Base-by-base conservation (phyloP, 331 rosid genomes). In the Telfairia occidentalis region DNA sequence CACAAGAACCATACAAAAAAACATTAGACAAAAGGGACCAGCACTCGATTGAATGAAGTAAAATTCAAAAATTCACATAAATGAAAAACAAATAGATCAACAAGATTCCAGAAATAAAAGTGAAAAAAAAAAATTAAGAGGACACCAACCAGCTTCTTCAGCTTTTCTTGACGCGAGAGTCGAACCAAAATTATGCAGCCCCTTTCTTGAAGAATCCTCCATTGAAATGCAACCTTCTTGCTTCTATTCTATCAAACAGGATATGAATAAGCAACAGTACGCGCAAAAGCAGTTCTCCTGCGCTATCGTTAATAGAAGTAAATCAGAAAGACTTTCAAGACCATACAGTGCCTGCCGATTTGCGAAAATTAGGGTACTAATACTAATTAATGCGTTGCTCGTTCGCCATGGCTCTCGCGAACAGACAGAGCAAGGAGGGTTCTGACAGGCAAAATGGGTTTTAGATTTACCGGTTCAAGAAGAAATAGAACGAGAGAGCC, bases 141-240 rank as follows among this genome's bases (percentile, higher is more conserved):
- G 29, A 55, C 38, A 81, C 84, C 23, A 18, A 89, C 98, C 96
- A 40, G 98, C 84, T 87, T 91, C 96, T 83, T 90, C 98, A 50
- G 96, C 97, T 80, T 90, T 94, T 81, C 97, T 91, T 75, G 96
- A 91, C 78, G 97, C 96, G 1, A 76, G 79, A 45, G 73, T 48
- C 89, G 88, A 74, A 42, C 81, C 86, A 46, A 88, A 76, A 84
- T 90, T 92, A 64, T 86, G 94, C 64, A 84, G 69, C 66, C 85
- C 90, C 64, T 71, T 84, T 82, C 83, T 81, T 28, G 82, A 75
- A 57, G 78, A 45, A 77, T 78, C 79, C 81, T 83, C 90, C 98
- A 91, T 87, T 43, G 77, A 84, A 32, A 43, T 43, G 65, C 73
- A 63, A 76, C 66, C 75, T 74, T 54, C 18, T 42, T 21, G 70